Evolutionary conservation across 2,329 filamentous ascomycete species (phyloP).

Genomic region (Alternaria panax): DNA sequence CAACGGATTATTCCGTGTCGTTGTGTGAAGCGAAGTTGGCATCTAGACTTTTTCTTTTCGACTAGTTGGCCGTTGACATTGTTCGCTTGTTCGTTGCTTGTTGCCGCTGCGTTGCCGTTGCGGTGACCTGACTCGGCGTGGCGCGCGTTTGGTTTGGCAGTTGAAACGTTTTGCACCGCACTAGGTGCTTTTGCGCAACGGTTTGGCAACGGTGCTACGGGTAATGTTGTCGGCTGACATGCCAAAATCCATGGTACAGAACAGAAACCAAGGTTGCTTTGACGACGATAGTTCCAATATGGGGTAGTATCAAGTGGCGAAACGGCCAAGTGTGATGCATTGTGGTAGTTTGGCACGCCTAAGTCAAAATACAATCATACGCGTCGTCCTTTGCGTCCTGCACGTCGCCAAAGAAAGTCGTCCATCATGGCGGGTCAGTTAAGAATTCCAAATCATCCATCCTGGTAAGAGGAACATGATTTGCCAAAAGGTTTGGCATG

Average conservation of each 20-base stretch:
- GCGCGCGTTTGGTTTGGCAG: background rate
- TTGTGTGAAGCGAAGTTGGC: background rate
- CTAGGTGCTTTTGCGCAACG: background rate
- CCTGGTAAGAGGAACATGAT: background rate
- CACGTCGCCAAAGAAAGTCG: background rate
- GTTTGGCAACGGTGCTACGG: background rate
- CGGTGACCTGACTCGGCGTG: background rate
- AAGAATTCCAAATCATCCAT: background rate
- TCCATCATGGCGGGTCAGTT: background rate
- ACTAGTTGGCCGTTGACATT: background rate
- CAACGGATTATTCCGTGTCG: background rate
- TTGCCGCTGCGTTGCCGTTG: background rate
- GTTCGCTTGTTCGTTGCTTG: background rate
- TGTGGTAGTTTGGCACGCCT: background rate
- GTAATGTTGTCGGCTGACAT: background rate
- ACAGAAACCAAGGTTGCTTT: background rate
- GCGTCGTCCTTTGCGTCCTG: background rate
- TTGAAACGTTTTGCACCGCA: background rate
- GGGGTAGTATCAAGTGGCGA: background rate
- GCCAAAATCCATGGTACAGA: background rate
- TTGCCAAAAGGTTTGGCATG: background rate
- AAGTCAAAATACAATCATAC: background rate
- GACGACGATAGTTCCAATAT: background rate
- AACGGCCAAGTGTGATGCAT: background rate
- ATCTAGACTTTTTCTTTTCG: background rate